Base-by-base conservation (phyloP, 306 rosid species). In the Ammopiptanthus mongolicus region DNA sequence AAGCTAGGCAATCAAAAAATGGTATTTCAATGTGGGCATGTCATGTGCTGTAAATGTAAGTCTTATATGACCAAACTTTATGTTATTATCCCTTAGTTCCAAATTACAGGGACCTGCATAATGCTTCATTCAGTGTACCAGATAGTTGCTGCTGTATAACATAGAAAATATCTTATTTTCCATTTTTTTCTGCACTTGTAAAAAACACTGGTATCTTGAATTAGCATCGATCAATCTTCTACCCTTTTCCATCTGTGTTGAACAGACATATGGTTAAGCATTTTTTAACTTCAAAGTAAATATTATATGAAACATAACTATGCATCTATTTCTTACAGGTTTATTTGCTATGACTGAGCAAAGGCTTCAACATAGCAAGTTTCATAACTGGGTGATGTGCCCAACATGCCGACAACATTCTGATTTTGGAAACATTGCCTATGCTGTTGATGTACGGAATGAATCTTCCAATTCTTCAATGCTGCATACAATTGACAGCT, bases 1-100 rank as follows among this genome's bases (percentile, higher is more conserved):
- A 84, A 74, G 73, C 82, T 91, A 65, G 90, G 88, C 84, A 83
- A 77, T 71, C 89, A 83, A 81, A 91, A 91, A 89, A 95, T 90
- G 97, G 97, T 95, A 70, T 95, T 95, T 84, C 97, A 89, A 69
- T 95, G 98, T 80, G 98, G 98, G 69, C 98, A 91, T 76, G 52
- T 91, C 59, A 91, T 93, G 39, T 91, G 97, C 85, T 95, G 96
- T 85, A 91, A 88, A 91, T 95, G 98, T 94, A 85, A 90, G 91
- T 81, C 41, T 52, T 79, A 39, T 48, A 42, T 19, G 60, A 55
- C 62, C 37, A 47, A 48, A 71, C 76, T 51, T 36, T 58, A 80
- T 73, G 55, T 18, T 39, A 47, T 42, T 60, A 75, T 59, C 37
- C 53, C 8, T 68, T 52, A 42, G 34, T 67, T 69, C 51, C 44